Evolutionary conservation across 768 basidiomycete species (phyloP).

Genomic region (Chalciporus chontae): DNA sequence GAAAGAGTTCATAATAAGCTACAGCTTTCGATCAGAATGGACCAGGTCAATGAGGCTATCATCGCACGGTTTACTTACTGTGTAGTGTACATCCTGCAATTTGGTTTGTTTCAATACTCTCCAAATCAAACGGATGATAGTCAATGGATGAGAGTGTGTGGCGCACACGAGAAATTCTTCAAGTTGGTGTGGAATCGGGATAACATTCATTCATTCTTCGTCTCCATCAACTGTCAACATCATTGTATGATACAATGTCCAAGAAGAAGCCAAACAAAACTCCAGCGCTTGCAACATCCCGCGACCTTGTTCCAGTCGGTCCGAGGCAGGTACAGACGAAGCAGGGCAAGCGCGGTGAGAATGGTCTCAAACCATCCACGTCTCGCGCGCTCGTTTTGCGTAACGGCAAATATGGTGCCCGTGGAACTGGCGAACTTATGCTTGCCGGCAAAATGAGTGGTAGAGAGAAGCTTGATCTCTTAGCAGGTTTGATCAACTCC

Average conservation of each 20-base stretch:
- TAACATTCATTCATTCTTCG: background rate
- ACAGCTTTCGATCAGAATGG: no score
- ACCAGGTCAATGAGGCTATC: no score
- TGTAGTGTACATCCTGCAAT: no score
- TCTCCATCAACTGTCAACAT: no score
- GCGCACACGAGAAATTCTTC: no score
- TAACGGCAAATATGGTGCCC: constrained; percentile 70
- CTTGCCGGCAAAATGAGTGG: constrained; percentile 61
- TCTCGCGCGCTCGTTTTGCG: constrained; percentile 70
- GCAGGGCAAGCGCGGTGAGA: constrained; percentile 42
- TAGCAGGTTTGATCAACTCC: constrained; percentile 53
- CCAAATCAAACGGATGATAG: no score
- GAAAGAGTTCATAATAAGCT: no score
- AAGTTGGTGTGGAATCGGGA: no score
- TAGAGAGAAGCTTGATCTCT: constrained; percentile 74
- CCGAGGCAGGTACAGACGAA: constrained; percentile 44
- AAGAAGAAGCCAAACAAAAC: constrained; percentile 29
- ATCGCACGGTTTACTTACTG: no score
- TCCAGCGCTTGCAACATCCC: constrained; percentile 19
- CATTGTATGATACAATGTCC: constrained; percentile 19
- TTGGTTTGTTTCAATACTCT: no score
- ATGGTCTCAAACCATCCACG: constrained; percentile 59
- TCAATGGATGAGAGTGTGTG: no score
- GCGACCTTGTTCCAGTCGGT: constrained; percentile 54
- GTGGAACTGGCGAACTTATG: constrained; percentile 66